Percentiles rank a stretch among this genome's conserved stretches.
Conservation (phyloP, 305 asterid genomes). For the Fraxinus baroniana region DNA sequence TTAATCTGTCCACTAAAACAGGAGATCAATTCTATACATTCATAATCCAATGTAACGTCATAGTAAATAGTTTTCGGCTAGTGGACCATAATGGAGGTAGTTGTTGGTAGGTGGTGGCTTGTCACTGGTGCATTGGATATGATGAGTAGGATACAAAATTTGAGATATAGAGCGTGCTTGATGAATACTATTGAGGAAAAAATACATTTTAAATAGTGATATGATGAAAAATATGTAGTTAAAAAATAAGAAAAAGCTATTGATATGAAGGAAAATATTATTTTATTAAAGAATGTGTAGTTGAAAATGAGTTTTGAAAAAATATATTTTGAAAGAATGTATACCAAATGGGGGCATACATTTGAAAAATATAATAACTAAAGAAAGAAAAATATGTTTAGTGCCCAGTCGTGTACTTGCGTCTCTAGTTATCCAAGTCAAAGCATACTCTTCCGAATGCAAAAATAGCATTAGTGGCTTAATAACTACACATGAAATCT, state of each 20-base stretch:
- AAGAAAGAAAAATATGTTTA: neutral
- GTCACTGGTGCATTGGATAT: neutral
- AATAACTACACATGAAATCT: neutral
- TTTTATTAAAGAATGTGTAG: no score
- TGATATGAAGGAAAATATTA: no score
- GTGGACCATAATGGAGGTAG: neutral
- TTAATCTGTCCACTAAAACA: no score
- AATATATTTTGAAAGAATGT: no score
- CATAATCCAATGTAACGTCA: neutral
- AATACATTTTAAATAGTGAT: no score
- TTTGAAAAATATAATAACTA: neutral
- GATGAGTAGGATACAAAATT: neutral
- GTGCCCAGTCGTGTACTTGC: neutral
- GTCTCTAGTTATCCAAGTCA: neutral
- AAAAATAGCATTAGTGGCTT: neutral
- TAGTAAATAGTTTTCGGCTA: neutral
- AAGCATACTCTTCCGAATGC: neutral
- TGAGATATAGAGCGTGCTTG: no score
- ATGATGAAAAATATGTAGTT: no score
- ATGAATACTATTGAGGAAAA: no score
- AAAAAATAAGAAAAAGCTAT: no score
- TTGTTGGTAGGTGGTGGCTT: neutral
- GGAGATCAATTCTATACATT: neutral
- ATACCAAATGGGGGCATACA: neutral
- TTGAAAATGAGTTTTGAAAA: no score